Evolutionary conservation across 208 protist genomes (phyloP).

Genomic region (Leishmania martiniquensis): DNA sequence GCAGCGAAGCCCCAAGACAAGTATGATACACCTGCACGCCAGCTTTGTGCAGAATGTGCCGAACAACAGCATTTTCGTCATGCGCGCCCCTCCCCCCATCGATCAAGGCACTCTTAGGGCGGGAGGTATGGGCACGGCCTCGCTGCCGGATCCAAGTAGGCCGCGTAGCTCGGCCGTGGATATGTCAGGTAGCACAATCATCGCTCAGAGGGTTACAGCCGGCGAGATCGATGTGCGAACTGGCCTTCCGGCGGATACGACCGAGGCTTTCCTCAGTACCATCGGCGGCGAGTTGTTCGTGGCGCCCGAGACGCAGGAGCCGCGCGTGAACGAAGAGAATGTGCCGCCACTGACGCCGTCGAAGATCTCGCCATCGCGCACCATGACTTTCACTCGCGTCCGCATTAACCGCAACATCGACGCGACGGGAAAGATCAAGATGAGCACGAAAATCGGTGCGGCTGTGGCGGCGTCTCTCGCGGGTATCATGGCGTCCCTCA

Average conservation of each 20-base stretch:
- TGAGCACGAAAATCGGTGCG: conserved; percentile 51
- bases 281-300: conserved; percentile 43
- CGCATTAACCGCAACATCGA: conserved; percentile 70
- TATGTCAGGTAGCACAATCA: conserved; percentile 16
- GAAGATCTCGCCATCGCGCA: conserved; percentile 53
- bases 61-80: conserved; percentile 40
- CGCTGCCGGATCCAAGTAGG: background rate
- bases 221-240: conserved; percentile 27
- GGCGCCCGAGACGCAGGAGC: conserved; percentile 36
- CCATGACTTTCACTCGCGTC: conserved; percentile 65
- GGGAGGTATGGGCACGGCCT: background rate
- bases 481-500: conserved; percentile 60
- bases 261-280: conserved; percentile 56
- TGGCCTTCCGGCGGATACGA: conserved; percentile 40
- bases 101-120: background rate
- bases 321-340: conserved; percentile 49
- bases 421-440: conserved; percentile 57
- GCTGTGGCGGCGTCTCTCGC: conserved; percentile 49
- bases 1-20: conserved; percentile 40
- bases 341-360: conserved; percentile 55
- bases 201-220: conserved; percentile 17
- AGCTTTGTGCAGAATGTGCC: conserved; percentile 47
- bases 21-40: conserved; percentile 41
- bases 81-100: conserved; percentile 9
- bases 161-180: background rate